A percentile compares a stretch with the other conserved stretches of the same genome.
Conservation (phyloP, 2,329 filamentous ascomycete species). For the Aspergillus quadrilineatus region DNA sequence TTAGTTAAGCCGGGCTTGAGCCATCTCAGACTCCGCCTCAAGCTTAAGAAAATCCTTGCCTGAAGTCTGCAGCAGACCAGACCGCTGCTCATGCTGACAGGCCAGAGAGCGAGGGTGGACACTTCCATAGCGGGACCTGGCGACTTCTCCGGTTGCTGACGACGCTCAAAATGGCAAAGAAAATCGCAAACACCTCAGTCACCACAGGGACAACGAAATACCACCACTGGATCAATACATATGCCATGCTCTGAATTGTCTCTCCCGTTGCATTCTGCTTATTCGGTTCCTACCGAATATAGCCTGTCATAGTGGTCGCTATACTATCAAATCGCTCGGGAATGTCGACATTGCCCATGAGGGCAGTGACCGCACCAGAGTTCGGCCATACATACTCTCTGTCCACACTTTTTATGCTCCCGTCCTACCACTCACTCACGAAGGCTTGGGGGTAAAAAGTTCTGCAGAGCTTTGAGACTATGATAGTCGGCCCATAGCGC, state of each 20-base stretch:
- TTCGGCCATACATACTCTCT: constrained; percentile 10
- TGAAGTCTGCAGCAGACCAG: constrained; percentile 12
- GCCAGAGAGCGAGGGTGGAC: constrained; percentile 19
- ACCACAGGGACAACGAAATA: constrained; percentile 19
- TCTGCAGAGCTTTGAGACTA: constrained; percentile 8
- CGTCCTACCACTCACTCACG: no score
- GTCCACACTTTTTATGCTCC: background rate
- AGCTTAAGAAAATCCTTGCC: constrained; percentile 12
- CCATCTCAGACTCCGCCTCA: constrained; percentile 10
- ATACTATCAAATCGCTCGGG: constrained; percentile 15
- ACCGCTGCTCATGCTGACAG: constrained; percentile 13
- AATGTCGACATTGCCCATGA: constrained; percentile 13
- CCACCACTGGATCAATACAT: constrained; percentile 18
- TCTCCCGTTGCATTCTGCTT: constrained; percentile 11
- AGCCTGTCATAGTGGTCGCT: constrained; percentile 17
- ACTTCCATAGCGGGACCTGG: constrained; percentile 19
- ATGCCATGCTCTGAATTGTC: constrained; percentile 12
- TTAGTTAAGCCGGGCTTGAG: constrained; percentile 9
- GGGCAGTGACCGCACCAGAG: constrained; percentile 12
- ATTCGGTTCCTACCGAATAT: constrained; percentile 17
- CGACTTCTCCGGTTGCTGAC: constrained; percentile 16
- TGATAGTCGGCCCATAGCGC: background rate
- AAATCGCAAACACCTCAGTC: constrained; percentile 11
- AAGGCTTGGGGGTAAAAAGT: constrained; percentile 10
- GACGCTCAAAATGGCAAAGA: constrained; percentile 18